Percentiles rank a stretch among this genome's conserved stretches.
phyloP scores from a whole-genome alignment of 2,329 filamentous ascomycete species.

The Cladobotryum mycophilum region DNA sequence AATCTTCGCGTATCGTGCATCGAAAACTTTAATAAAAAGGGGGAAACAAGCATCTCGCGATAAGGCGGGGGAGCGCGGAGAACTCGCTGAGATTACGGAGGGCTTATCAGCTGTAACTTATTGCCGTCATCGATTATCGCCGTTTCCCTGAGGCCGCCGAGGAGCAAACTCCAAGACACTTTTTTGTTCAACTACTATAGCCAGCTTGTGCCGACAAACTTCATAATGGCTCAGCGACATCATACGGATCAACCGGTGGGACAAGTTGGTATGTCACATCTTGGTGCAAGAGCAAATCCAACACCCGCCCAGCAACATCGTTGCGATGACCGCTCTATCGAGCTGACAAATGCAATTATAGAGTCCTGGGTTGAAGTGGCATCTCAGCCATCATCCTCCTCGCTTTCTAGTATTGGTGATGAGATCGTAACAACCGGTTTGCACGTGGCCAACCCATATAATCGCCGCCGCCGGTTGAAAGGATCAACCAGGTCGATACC shows the following conservation, averaged over 20 bases:
- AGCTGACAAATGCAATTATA: conserved; percentile 40
- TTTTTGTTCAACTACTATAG: no score
- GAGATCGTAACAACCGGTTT: conserved; percentile 89
- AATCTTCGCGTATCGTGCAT: no score
- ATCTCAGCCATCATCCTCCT: conserved; percentile 90
- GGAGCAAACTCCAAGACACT: no score
- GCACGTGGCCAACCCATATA: conserved; percentile 61
- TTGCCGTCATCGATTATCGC: no score
- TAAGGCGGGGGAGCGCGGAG: no score
- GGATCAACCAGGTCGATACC: conserved; percentile 26
- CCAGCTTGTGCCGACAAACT: no score
- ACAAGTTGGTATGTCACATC: conserved; percentile 2
- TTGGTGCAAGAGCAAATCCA: conserved; percentile 5
- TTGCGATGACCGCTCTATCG: conserved; percentile 12
- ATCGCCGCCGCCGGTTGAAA: conserved; percentile 50
- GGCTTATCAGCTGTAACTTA: no score
- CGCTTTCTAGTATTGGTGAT: conserved; percentile 75
- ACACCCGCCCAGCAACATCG: conserved; percentile 27
- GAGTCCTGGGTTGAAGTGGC: conserved; percentile 96
- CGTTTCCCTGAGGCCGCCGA: no score
- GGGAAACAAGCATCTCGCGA: no score
- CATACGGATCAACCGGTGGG: conserved; percentile 1
- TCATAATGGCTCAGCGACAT: conserved; percentile 2
- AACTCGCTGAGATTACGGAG: no score
- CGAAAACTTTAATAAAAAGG: no score